phyloP scores from a whole-genome alignment of 495 filamentous ascomycete genomes.

The Lophiostoma macrostomum region DNA sequence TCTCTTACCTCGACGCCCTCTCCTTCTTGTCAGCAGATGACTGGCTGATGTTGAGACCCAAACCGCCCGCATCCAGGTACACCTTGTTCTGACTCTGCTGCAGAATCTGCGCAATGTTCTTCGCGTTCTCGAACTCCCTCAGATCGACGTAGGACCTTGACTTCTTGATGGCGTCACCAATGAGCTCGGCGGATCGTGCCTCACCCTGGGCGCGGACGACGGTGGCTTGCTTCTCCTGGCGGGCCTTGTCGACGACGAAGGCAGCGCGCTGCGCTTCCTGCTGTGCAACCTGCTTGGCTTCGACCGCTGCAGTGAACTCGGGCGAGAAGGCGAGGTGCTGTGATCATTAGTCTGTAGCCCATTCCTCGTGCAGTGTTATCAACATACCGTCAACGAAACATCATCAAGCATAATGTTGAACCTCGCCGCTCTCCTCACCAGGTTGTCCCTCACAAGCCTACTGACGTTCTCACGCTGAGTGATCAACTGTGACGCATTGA shows the following conservation, averaged over 20 bases:
- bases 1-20: conserved; percentile 15
- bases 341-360: not conserved
- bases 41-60: conserved; percentile 85
- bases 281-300: conserved; percentile 98
- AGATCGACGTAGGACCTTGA: conserved; percentile 93
- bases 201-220: conserved; percentile 99
- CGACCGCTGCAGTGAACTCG: conserved; percentile 97
- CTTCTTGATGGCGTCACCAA: conserved; percentile 99
- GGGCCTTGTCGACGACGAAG: conserved; percentile 97
- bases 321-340: conserved; percentile 98
- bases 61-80: conserved; percentile 81
- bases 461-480: conserved; percentile 97
- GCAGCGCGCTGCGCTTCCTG: conserved; percentile 97
- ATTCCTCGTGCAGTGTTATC: too few species aligned
- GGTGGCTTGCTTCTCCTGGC: conserved; percentile 98
- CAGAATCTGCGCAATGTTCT: conserved; percentile 76
- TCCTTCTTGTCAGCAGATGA: conserved; percentile 46
- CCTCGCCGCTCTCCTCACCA: conserved; percentile 82
- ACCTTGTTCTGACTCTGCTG: conserved; percentile 92
- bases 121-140: conserved; percentile 94
- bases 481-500: conserved; percentile 97
- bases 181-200: conserved; percentile 94
- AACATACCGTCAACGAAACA: conserved; percentile 88
- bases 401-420: conserved; percentile 98
- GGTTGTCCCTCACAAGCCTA: conserved; percentile 84